These are phyloP conservation scores for Leccinum uliginosum DNA, from an alignment of 768 basidiomycete genomes.

Conservation along the genomic window DNA sequence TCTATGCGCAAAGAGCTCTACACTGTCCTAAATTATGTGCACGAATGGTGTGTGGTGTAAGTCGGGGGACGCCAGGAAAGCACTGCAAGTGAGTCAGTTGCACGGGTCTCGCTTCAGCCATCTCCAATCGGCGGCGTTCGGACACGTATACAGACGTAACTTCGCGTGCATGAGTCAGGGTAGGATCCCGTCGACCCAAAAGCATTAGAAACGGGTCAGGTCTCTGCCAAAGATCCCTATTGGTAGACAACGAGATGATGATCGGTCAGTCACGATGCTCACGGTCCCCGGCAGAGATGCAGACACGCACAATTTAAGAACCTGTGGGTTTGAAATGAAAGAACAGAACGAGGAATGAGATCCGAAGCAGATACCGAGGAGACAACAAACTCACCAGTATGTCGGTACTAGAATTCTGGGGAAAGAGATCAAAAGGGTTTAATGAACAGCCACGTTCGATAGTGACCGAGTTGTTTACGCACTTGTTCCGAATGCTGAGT, in stretches of 20 bases:
- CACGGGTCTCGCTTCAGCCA: neutral
- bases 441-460: constrained; percentile 6
- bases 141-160: neutral
- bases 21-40: constrained; percentile 3
- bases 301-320: constrained; percentile 59
- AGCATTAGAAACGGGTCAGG: constrained; percentile 56
- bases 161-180: constrained; percentile 1
- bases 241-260: neutral
- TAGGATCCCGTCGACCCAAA: neutral
- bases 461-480: constrained; percentile 20
- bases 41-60: neutral
- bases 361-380: constrained; percentile 13
- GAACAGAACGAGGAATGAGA: constrained; percentile 4
- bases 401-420: constrained; percentile 58
- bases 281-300: neutral
- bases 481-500: constrained; percentile 69
- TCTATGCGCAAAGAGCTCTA: neutral
- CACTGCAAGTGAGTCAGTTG: neutral
- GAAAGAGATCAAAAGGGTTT: constrained; percentile 3
- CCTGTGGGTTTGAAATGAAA: constrained; percentile 32
- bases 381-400: constrained; percentile 47
- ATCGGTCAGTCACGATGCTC: constrained; percentile 11
- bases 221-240: constrained; percentile 76
- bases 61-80: neutral
- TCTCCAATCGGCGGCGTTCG: neutral